Conservation (phyloP, 768 basidiomycete species). For the Thelephora aurantiotincta region DNA sequence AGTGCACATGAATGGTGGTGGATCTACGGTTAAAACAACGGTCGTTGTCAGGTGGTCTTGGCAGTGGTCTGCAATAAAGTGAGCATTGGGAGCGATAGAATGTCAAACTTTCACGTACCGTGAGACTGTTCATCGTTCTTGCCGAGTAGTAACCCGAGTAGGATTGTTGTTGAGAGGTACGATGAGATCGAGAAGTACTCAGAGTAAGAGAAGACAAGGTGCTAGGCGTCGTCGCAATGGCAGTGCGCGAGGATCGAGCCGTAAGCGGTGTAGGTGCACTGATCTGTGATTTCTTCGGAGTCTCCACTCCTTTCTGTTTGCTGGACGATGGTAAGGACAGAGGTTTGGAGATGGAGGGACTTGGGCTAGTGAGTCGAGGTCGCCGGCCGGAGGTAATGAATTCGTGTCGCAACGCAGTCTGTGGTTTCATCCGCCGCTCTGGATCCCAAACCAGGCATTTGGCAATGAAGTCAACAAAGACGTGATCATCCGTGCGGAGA, state of each 20-base stretch:
- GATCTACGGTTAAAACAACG: not conserved
- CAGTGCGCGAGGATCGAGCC: constrained; percentile 53
- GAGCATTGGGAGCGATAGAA: not conserved
- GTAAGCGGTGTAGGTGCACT: constrained; percentile 81
- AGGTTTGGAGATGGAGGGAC: constrained; percentile 36
- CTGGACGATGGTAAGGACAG: constrained; percentile 32
- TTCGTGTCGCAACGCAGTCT: constrained; percentile 82
- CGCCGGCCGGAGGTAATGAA: constrained; percentile 64
- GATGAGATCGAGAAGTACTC: constrained; percentile 50
- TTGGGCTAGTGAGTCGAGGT: constrained; percentile 27
- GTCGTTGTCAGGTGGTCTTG: not conserved
- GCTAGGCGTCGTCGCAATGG: constrained; percentile 43
- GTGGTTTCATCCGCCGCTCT: constrained; percentile 87
- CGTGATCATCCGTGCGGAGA: constrained; percentile 83
- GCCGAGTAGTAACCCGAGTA: constrained; percentile 65
- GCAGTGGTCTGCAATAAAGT: too few species aligned
- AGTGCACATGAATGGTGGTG: not conserved
- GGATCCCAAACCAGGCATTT: constrained; percentile 99
- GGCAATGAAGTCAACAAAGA: constrained; percentile 91
- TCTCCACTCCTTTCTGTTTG: constrained; percentile 44
- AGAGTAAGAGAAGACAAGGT: constrained; percentile 29
- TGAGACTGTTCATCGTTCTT: constrained; percentile 50
- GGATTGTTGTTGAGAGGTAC: constrained; percentile 54
- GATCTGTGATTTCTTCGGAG: constrained; percentile 83
- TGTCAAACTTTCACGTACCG: not conserved